phyloP scores from a whole-genome alignment of 805 yeast species.

The Myxozyma monticola region DNA sequence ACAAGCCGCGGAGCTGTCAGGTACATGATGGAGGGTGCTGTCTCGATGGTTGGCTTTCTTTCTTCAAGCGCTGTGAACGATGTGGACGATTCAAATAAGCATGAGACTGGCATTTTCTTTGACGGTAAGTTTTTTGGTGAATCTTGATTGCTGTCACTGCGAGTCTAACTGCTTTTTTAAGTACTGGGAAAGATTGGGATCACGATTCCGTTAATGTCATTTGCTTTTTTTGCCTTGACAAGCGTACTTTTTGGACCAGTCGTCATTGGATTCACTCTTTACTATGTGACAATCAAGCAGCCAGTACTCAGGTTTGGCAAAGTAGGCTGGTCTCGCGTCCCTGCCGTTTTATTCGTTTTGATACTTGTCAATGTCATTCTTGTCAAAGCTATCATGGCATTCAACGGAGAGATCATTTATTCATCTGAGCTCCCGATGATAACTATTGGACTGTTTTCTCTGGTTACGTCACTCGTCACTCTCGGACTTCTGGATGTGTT shows the following conservation, averaged over 20 bases:
- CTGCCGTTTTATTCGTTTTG: conserved; percentile 5
- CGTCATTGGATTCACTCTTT: conserved; percentile 4
- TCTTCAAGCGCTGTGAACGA: background rate
- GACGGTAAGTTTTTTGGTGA: background rate
- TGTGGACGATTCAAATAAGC: background rate
- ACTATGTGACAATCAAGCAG: background rate
- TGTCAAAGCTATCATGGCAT: background rate
- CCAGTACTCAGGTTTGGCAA: background rate
- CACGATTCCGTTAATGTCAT: conserved; percentile 3
- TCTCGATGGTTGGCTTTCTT: background rate
- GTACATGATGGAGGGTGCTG: conserved; percentile 16
- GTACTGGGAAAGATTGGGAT: conserved; percentile 10
- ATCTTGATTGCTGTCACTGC: background rate
- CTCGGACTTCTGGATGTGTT: conserved; percentile 3
- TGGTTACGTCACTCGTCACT: conserved; percentile 1
- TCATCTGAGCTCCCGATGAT: conserved; percentile 22
- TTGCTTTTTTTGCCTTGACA: conserved; percentile 7
- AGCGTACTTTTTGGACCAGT: conserved; percentile 11
- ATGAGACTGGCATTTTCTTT: conserved; percentile 17
- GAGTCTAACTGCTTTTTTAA: background rate
- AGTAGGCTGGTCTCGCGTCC: conserved; percentile 21
- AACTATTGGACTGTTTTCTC: conserved; percentile 2
- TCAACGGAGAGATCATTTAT: conserved; percentile 17
- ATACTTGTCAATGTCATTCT: conserved; percentile 2
- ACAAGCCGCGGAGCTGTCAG: conserved; percentile 14